phyloP scores from a whole-genome alignment of 805 yeast species.

The Kuraishia ogatae region DNA sequence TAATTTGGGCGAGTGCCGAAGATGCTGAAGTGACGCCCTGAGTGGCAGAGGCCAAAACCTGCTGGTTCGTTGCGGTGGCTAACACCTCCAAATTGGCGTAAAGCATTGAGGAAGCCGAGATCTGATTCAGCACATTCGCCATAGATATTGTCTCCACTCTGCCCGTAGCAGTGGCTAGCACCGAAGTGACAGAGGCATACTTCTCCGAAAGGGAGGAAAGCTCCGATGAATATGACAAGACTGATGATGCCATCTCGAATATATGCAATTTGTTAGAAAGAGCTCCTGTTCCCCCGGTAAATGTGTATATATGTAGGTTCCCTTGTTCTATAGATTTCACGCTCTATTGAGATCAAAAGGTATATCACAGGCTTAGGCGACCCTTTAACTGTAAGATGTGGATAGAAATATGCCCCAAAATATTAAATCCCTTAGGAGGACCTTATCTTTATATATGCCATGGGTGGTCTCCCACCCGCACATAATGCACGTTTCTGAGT shows the following conservation, averaged over 20 bases:
- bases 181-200: slow-evolving; percentile 3
- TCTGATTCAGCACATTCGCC: slow-evolving; percentile 14
- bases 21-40: slow-evolving; percentile 15
- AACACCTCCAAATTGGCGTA: slow-evolving; percentile 15
- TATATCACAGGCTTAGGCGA: no score
- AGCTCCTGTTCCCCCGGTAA: no score
- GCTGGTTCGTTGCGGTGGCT: slow-evolving; percentile 26
- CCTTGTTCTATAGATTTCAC: no score
- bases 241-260: background rate
- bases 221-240: background rate
- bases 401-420: no score
- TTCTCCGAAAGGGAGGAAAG: background rate
- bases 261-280: no score
- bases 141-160: background rate
- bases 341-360: no score
- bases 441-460: no score
- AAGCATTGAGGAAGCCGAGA: slow-evolving; percentile 23
- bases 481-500: no score
- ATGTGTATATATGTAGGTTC: no score
- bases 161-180: slow-evolving; percentile 1
- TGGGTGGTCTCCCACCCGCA: no score
- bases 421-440: no score
- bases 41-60: slow-evolving; percentile 13
- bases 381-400: no score
- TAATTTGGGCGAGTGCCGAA: slow-evolving; percentile 11